Evolutionary conservation across 2,329 filamentous ascomycete genomes (phyloP), one percentile per base, ranked within the genome.

Genomic region (Daldinia eschscholtzii): DNA sequence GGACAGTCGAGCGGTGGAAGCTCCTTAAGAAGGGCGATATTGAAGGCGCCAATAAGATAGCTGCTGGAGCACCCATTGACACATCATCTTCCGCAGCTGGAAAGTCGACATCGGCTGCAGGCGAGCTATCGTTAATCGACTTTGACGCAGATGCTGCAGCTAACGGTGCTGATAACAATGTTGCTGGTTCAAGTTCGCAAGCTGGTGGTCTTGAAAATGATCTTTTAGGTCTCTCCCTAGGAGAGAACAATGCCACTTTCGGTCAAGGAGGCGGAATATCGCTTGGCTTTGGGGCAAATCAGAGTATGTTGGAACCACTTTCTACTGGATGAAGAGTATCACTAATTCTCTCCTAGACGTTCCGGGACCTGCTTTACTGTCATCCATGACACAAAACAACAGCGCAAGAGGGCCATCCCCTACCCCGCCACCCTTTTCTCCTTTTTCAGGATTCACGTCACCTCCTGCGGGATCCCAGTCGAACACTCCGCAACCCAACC

Each of bases 1-100:
- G 95, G 70, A 99, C 96, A 1, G 93, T 98, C 63, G 93, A 98
- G 81, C 86, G 96, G 72, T 99, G 98, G 81, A 97, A 93, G 85
- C 84, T 98, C 62, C 90, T 98, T 81, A 99, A 97, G 85, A 97
- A 96, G 83, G 96, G 96, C 23, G 94, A 99, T 76, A 80, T 97
- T 50, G 93, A 94, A 73, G 93, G 85, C 10, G 93, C 96, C 15
- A 89, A 91, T 72, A 93, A 90, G 79, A 92, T 98, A 72, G 93
- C 93, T 6, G 91, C 92, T 77, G 93, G 94, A 30, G 94, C 92
- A 13, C 86, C 84, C 6, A 68, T 80, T 26, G 73, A 78, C 13
- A 67, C 73, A 13, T 13, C 75, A 6, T 76, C 75, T 3, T 37
- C 65, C 7, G 28, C 75, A 9, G n/a, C 92, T 57, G 88, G 91